A percentile compares a stretch with the other conserved stretches of the same genome.
These are phyloP conservation scores for Quercus alba DNA, from an alignment of 306 rosid genomes.

Conservation along the genomic window DNA sequence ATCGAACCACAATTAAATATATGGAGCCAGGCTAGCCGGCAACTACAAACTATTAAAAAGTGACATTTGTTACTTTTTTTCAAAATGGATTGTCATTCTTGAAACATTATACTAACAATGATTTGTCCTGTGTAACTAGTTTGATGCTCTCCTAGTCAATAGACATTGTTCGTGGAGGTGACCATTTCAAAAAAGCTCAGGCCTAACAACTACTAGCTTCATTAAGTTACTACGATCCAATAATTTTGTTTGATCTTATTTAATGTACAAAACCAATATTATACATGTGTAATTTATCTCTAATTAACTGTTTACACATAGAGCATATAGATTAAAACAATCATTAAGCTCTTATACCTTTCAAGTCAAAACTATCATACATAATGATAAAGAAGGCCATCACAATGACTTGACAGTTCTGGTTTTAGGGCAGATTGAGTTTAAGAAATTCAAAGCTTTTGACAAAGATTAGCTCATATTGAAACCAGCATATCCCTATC, in stretches of 20 bases:
- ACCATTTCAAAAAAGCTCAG: background rate
- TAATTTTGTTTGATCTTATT: too few species aligned
- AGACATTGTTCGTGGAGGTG: background rate
- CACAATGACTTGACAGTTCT: background rate
- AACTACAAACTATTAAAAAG: conserved; percentile 2
- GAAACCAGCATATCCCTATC: background rate
- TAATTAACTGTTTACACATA: background rate
- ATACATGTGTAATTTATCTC: too few species aligned
- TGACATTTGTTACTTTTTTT: too few species aligned
- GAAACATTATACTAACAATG: background rate
- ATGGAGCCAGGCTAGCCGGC: conserved; percentile 37
- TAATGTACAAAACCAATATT: too few species aligned
- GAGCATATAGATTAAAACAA: background rate
- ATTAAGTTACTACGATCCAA: background rate
- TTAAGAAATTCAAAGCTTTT: background rate
- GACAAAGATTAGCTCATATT: background rate
- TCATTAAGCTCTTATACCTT: background rate
- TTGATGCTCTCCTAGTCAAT: background rate
- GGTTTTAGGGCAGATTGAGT: background rate
- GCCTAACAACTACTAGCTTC: background rate
- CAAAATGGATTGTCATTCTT: conserved; percentile 28
- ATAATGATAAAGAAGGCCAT: background rate
- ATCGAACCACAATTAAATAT: conserved; percentile 17
- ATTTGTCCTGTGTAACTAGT: background rate
- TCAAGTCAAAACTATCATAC: background rate